Evolutionary conservation across 768 basidiomycete species (phyloP).

Genomic region (Termitomyces sp.): DNA sequence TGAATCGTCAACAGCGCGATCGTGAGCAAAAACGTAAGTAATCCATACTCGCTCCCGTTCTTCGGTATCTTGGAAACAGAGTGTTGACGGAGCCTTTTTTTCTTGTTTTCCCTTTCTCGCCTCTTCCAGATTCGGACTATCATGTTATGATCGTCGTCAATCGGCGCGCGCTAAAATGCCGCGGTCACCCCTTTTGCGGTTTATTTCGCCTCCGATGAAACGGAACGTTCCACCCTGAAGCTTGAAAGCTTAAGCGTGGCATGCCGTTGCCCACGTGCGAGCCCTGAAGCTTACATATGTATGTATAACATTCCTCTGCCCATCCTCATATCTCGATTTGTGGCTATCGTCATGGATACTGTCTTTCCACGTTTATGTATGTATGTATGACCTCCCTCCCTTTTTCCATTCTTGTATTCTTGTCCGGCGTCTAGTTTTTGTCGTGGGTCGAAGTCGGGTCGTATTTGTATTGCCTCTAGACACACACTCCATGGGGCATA

Average conservation of each 20-base stretch:
- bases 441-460: background rate
- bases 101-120: background rate
- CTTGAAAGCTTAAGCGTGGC: background rate
- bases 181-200: background rate
- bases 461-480: background rate
- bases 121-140: conserved; percentile 21
- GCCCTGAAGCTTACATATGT: background rate
- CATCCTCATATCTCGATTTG: background rate
- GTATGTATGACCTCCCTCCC: background rate
- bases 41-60: background rate
- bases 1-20: conserved; percentile 40
- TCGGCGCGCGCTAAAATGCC: background rate
- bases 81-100: background rate
- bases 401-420: background rate
- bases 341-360: background rate
- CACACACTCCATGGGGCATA: background rate
- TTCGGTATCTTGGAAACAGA: background rate
- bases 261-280: background rate
- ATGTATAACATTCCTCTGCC: background rate
- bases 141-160: conserved; percentile 16
- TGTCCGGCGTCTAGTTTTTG: background rate
- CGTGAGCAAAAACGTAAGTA: conserved; percentile 66
- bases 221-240: background rate
- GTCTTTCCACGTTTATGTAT: background rate
- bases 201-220: background rate